phyloP scores from a whole-genome alignment of 2,329 filamentous ascomycete species.

The Trichoderma hamatum region DNA sequence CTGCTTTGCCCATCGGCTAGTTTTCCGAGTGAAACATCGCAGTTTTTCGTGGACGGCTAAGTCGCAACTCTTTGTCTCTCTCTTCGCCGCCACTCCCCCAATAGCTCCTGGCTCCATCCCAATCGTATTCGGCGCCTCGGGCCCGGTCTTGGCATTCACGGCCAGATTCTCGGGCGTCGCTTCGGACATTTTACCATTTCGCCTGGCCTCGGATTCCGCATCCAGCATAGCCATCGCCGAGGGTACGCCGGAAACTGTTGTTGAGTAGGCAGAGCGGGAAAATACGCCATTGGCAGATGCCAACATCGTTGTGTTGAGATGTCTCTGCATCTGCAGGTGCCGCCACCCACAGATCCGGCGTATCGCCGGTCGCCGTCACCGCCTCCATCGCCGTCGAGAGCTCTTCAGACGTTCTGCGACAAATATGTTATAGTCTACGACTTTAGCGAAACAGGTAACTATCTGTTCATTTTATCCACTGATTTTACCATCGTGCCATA shows the following conservation, averaged over 20 bases:
- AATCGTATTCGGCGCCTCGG: neutral
- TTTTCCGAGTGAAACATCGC: neutral
- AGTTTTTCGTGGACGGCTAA: neutral
- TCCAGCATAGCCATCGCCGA: neutral
- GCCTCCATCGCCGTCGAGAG: slow-evolving; percentile 5
- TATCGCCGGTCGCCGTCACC: slow-evolving; percentile 17
- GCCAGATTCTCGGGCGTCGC: neutral
- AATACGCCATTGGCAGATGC: neutral
- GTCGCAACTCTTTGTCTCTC: neutral
- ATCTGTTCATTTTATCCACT: neutral
- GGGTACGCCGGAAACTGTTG: neutral
- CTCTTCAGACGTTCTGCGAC: slow-evolving; percentile 37
- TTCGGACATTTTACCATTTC: neutral
- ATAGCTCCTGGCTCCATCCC: neutral
- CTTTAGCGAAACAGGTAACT: slow-evolving; percentile 41
- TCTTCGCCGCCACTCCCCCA: neutral
- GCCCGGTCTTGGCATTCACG: slow-evolving; percentile 3
- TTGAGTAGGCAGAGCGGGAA: neutral
- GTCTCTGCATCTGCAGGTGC: slow-evolving; percentile 20
- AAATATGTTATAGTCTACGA: slow-evolving; percentile 48
- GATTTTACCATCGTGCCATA: neutral
- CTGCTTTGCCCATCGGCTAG: neutral
- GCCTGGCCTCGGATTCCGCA: neutral
- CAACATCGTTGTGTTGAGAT: neutral
- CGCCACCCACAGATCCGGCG: slow-evolving; percentile 6